Conservation (phyloP, 192 early-diverging fungal species). For the Coemansia interrupta region DNA sequence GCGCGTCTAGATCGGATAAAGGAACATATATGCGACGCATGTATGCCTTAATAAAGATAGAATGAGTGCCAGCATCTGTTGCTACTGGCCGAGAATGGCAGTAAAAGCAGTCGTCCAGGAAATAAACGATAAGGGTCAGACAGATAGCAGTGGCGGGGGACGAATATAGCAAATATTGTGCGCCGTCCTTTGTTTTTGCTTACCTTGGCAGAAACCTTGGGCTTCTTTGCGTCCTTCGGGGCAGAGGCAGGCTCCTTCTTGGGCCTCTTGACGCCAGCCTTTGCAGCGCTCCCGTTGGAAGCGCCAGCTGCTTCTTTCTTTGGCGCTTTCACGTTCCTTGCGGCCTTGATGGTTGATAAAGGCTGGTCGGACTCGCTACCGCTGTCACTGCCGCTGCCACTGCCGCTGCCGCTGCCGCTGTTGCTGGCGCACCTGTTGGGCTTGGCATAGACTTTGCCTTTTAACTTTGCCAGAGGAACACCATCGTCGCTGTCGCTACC, state of each 20-base stretch:
- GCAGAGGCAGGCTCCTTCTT: constrained; percentile 7
- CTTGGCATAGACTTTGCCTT: not conserved
- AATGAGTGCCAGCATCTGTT: too few relatives aligned
- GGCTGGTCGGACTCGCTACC: constrained; percentile 48
- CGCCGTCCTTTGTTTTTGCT: not conserved
- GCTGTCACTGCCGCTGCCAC: constrained; percentile 21
- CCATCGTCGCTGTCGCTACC: constrained; percentile 37
- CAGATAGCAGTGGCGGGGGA: not conserved
- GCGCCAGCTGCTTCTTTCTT: not conserved
- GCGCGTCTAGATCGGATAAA: too few relatives aligned
- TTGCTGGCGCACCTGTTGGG: not conserved
- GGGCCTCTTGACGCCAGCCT: constrained; percentile 1
- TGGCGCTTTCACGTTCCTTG: not conserved
- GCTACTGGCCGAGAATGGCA: too few relatives aligned
- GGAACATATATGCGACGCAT: too few relatives aligned
- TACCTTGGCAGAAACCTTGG: constrained; percentile 18
- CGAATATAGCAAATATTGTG: not conserved
- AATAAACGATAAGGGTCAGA: too few relatives aligned
- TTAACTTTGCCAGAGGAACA: constrained; percentile 34
- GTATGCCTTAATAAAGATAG: too few relatives aligned
- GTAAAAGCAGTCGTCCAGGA: too few relatives aligned
- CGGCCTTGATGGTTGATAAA: constrained; percentile 29
- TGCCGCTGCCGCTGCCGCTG: constrained; percentile 24
- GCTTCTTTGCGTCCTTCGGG: not conserved
- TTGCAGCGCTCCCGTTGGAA: not conserved